Conservation (phyloP, 345 rosid genomes). For the Eucalyptus pumila region DNA sequence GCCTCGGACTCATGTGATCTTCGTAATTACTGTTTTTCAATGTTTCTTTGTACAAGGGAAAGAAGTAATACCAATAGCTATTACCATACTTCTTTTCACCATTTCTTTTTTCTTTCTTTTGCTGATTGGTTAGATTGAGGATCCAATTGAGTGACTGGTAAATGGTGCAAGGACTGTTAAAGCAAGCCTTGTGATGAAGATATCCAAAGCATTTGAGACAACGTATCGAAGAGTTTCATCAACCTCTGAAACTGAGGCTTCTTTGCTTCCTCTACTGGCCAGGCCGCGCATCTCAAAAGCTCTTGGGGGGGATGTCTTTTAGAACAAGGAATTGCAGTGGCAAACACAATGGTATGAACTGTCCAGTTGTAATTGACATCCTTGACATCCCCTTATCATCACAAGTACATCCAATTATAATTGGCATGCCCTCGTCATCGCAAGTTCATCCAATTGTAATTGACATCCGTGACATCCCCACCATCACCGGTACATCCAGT, state of each 20-base stretch:
- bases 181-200: constrained; percentile 27
- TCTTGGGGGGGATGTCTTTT: background rate
- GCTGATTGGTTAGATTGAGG: constrained; percentile 49
- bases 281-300: constrained; percentile 6
- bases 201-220: constrained; percentile 33
- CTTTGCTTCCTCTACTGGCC: constrained; percentile 19
- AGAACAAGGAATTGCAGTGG: background rate
- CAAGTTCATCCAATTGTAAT: too few relatives aligned
- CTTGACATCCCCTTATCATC: too few relatives aligned
- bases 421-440: too few relatives aligned
- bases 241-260: constrained; percentile 5
- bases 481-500: too few relatives aligned
- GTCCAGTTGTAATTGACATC: background rate
- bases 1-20: constrained; percentile 52
- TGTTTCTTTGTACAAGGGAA: background rate
- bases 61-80: background rate
- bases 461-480: too few relatives aligned
- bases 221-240: constrained; percentile 18
- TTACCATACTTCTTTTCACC: background rate
- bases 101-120: background rate
- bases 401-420: too few relatives aligned
- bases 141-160: constrained; percentile 74
- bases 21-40: constrained; percentile 24
- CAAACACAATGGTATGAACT: background rate
- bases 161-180: constrained; percentile 61